Conservation (phyloP, 2,329 filamentous ascomycete species). For the Penicillium occitanis region DNA sequence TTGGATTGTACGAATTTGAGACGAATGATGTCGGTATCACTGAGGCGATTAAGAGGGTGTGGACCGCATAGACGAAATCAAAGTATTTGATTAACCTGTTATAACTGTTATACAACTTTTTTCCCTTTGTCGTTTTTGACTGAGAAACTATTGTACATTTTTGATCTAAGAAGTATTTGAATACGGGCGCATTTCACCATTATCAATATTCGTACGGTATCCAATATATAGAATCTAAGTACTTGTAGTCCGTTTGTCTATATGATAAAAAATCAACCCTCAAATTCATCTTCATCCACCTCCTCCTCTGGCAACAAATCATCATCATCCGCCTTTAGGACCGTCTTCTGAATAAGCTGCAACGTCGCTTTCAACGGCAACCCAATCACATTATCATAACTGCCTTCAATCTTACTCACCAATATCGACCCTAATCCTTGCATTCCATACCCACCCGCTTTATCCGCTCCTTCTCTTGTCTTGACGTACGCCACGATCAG, state of each 20-base stretch:
- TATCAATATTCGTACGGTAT: not conserved
- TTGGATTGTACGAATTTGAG: slow-evolving; percentile 97
- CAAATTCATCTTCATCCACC: slow-evolving; percentile 42
- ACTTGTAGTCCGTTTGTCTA: not conserved
- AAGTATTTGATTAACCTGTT: slow-evolving; percentile 76
- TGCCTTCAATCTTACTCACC: slow-evolving; percentile 84
- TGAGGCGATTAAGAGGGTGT: slow-evolving; percentile 82
- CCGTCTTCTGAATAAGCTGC: slow-evolving; percentile 82
- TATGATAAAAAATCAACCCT: slow-evolving; percentile 18
- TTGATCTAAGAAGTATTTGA: not conserved
- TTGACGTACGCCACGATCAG: slow-evolving; percentile 67
- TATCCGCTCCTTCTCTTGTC: slow-evolving; percentile 90
- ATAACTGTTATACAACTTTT: slow-evolving; percentile 25
- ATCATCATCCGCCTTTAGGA: slow-evolving; percentile 70
- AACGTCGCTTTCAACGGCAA: slow-evolving; percentile 77
- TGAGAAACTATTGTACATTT: slow-evolving; percentile 20
- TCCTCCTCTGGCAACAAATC: slow-evolving; percentile 50
- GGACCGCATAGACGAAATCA: slow-evolving; percentile 73
- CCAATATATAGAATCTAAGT: not conserved
- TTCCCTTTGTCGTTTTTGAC: slow-evolving; percentile 16
- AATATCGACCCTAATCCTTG: slow-evolving; percentile 85
- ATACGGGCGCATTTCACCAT: not conserved
- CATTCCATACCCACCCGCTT: slow-evolving; percentile 92
- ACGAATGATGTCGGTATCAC: slow-evolving; percentile 96
- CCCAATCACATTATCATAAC: slow-evolving; percentile 91